These are phyloP conservation scores for Hypericum perforatum DNA, from an alignment of 345 rosid genomes.

Conservation along the genomic window DNA sequence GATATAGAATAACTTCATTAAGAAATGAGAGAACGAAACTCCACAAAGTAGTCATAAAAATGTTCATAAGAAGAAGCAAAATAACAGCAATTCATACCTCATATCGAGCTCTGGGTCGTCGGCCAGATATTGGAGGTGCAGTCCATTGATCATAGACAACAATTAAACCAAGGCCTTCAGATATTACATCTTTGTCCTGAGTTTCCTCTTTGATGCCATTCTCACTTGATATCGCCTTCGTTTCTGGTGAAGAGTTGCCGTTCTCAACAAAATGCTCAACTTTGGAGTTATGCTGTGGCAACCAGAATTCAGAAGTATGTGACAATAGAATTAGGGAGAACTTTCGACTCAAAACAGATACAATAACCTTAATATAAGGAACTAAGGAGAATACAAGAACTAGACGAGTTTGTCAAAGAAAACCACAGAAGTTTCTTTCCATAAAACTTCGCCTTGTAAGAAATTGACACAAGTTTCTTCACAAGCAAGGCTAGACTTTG, in stretches of 20 bases:
- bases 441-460: too few relatives aligned
- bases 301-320: conserved; percentile 4
- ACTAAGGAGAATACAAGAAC: neutral
- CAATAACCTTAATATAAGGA: neutral
- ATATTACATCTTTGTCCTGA: conserved; percentile 91
- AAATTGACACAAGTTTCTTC: too few relatives aligned
- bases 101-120: conserved; percentile 79
- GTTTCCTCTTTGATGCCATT: conserved; percentile 54
- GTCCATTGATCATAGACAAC: conserved; percentile 89
- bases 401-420: too few relatives aligned
- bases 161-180: conserved; percentile 66
- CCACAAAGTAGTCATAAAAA: neutral
- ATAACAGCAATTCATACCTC: conserved; percentile 43
- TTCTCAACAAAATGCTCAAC: conserved; percentile 47
- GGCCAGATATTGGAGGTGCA: conserved; percentile 68
- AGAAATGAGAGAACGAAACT: conserved; percentile 7
- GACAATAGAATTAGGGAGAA: neutral
- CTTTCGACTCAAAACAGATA: neutral
- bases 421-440: too few relatives aligned
- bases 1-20: conserved; percentile 9
- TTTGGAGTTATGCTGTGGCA: conserved; percentile 45
- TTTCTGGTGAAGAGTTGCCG: conserved; percentile 49
- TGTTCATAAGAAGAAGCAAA: conserved; percentile 6
- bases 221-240: conserved; percentile 59
- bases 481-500: too few relatives aligned